Evolutionary conservation across 768 basidiomycete species (phyloP).

Genomic region (Lentinula edodes): DNA sequence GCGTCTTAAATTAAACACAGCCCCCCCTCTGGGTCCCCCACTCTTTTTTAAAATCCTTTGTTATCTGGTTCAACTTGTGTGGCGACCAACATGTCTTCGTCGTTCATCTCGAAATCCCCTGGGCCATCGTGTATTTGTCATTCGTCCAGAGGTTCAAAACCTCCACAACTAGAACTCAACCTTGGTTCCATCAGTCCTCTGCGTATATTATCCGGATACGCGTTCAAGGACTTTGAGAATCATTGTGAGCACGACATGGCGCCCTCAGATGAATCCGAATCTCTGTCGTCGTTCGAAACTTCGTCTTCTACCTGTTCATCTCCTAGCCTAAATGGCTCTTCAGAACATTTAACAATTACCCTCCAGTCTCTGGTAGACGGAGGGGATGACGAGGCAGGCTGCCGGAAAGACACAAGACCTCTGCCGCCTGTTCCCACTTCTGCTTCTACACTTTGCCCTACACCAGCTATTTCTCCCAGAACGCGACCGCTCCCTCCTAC

Average conservation of each 20-base stretch:
- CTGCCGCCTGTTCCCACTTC: not conserved
- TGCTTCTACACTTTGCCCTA: not conserved
- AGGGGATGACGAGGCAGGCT: not conserved
- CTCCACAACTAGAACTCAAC: not conserved
- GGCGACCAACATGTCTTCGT: conserved; percentile 1
- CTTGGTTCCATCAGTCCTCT: not conserved
- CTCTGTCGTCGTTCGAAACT: conserved; percentile 1
- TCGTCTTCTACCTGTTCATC: not conserved
- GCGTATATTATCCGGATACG: not conserved
- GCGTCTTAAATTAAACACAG: not conserved
- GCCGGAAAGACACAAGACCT: not conserved
- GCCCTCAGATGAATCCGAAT: not conserved
- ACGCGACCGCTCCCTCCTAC: conserved; percentile 1
- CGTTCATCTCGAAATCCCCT: not conserved
- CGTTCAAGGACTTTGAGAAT: not conserved
- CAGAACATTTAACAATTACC: not conserved
- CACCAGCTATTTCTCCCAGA: not conserved
- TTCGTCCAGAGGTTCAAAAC: not conserved
- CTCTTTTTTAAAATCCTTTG: not conserved
- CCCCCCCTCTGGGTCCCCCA: not conserved
- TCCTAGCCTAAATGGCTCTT: not conserved
- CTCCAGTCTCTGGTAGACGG: not conserved
- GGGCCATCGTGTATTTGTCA: not conserved
- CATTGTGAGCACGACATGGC: not conserved
- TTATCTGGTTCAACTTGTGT: not conserved